Evolutionary conservation across 108 stramenopile species (phyloP).

Genomic region (Nitzschia sp.): DNA sequence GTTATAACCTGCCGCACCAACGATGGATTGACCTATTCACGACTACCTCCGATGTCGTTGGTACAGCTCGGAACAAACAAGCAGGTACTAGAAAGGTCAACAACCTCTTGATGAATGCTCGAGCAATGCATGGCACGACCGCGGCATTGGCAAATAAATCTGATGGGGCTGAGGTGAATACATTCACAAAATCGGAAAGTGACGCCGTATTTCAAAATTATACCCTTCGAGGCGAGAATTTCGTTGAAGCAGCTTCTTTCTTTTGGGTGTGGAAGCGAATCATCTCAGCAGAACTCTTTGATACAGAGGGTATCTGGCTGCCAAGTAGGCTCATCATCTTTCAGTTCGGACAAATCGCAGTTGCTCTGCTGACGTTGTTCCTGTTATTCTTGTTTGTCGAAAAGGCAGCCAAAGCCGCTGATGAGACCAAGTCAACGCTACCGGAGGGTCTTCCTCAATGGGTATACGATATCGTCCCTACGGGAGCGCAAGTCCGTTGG

Average conservation of each 20-base stretch:
- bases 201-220: constrained; percentile 30
- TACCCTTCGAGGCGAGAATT: constrained; percentile 25
- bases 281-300: constrained; percentile 35
- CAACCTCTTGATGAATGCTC: constrained; percentile 33
- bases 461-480: constrained; percentile 36
- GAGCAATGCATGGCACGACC: constrained; percentile 9
- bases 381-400: constrained; percentile 15
- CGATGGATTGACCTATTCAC: background rate
- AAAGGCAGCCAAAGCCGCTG: constrained; percentile 12
- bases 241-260: constrained; percentile 31
- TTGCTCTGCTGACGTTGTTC: constrained; percentile 9
- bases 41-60: background rate
- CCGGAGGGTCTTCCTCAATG: constrained; percentile 21
- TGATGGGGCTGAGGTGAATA: background rate
- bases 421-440: constrained; percentile 6
- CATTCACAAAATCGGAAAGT: background rate
- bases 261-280: constrained; percentile 39
- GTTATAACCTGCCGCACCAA: background rate
- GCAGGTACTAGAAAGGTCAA: constrained; percentile 42
- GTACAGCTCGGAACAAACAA: constrained; percentile 21
- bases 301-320: constrained; percentile 64
- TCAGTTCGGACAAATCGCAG: constrained; percentile 31
- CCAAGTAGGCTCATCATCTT: constrained; percentile 30
- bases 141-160: background rate
- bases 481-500: constrained; percentile 6